Evolutionary conservation across 345 rosid species (phyloP), one percentile per base, ranked within the genome.

Genomic region (Eucalyptus pauciflora): DNA sequence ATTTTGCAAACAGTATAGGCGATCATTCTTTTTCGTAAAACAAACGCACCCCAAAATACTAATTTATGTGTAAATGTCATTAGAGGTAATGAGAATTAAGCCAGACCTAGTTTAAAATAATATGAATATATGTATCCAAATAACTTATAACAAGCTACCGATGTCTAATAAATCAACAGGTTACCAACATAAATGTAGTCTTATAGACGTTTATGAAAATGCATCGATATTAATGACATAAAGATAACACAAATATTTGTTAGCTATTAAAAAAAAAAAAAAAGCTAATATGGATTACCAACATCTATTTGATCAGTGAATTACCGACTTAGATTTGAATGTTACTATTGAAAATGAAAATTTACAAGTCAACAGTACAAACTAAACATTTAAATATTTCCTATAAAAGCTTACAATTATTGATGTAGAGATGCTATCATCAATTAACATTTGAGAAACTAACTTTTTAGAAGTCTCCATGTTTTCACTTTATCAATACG

Each of bases 1-100:
- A 56, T 56, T 56, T 56, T 56, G 27, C 29, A 9, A 56, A 1
- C 2, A 4, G 0, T 56, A 24, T 1, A 4, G 1, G 29, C 2
- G 1, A 56, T 56, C 29, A 10, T 24, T 56, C 29, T 56, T 56
- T 56, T 56, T 22, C 2, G 5, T 56, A 56, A 56, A 56, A 56
- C 29, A 24, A 56, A 56, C 6, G 3, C 29, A 24, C 81, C 25
- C 3, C 11, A 71, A 20, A 6, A 41, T 76, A 10, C 15, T 45
- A 22, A 41, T 76, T 76, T 12, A 10, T 10, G 5, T 6, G 8
- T 37, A 43, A 7, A 20, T 11, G 48, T 41, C 27, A 20, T 2
- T 9, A 0, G 29, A 76, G 16, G 29, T 20, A 3, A 37, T 17
- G 83, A 41, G 45, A 76, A 76, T 33, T 41, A 41, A 76, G 85